Evolutionary conservation across 1,139 yeast genomes (phyloP), one percentile per base, ranked within the genome.

Genomic region (Candida frijolesensis): DNA sequence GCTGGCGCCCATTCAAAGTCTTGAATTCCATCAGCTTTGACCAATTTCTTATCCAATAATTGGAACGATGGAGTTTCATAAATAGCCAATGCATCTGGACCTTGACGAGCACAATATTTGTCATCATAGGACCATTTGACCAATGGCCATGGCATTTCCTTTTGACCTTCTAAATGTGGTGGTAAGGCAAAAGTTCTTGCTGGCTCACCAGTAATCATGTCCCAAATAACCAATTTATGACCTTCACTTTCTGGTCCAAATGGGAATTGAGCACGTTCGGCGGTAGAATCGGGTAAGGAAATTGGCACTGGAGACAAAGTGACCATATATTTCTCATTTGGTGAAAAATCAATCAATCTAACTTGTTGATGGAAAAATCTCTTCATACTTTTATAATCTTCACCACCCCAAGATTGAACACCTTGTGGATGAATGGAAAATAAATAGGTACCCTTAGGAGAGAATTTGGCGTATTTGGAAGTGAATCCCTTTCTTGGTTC

Each of bases 1-100:
- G 94, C 85, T 55, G 99, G 99, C 27, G 98, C 91, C 83, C 96
- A 94, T 68, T 91, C 96, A 65, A 95, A 94, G 70, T 92, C 97
- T 61, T 85, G 85, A 57, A 95, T 82, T 51, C 92, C 96, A 42
- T 89, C 90, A 60, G 91, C 81, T 72, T 88, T 89, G 63, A 91
- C 78, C 60, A 89, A 76, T 74, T 92, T 92, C 74, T 89, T 89
- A 64, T 91, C 97, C 60, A 94, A 75, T 57, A 94, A 72, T 59
- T 77, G 78, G 75, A 82, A 85, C 44, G 85, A 79, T 66, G 89
- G 84, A 46, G 90, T 80, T 51, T 84, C 85, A 71, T 92, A 95
- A 57, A 95, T 82, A 46, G 96, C 94, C 60, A 95, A 78, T 50
- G 96, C 97, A 58, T 89, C 95, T 51, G 96, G 96, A 50, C 94